phyloP scores from a whole-genome alignment of 352 stramenopile species.

The Phytophthora melonis region DNA sequence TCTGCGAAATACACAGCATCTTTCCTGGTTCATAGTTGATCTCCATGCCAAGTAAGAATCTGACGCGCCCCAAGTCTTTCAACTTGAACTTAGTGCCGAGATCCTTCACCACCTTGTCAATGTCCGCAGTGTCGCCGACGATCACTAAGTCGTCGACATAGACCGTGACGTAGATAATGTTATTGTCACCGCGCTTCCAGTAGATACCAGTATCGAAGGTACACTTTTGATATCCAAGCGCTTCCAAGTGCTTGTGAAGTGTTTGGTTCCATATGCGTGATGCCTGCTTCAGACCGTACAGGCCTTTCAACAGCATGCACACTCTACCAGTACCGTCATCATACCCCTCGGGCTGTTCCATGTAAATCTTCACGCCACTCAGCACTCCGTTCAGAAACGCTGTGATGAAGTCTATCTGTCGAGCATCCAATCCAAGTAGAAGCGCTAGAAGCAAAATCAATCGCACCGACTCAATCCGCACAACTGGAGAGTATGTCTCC shows the following conservation, averaged over 20 bases:
- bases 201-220: slow-evolving; percentile 6
- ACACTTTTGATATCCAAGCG: neutral
- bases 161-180: slow-evolving; percentile 1
- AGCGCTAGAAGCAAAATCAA: neutral
- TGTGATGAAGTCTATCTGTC: neutral
- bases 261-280: neutral
- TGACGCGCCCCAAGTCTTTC: slow-evolving; percentile 13
- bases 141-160: slow-evolving; percentile 14
- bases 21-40: slow-evolving; percentile 4
- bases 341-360: neutral
- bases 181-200: neutral
- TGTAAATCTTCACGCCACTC: neutral
- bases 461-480: neutral
- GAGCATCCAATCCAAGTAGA: neutral
- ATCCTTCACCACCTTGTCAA: neutral
- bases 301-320: neutral
- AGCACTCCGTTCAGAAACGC: neutral
- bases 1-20: neutral
- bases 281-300: neutral
- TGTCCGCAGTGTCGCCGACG: neutral
- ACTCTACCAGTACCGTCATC: neutral
- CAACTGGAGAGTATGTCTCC: neutral
- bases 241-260: neutral
- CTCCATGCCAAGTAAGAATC: slow-evolving; percentile 7
- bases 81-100: slow-evolving; percentile 5